These are phyloP conservation scores for Jimgerdemannia lactiflua DNA, from an alignment of 192 early-diverging fungal species.

Conservation along the genomic window DNA sequence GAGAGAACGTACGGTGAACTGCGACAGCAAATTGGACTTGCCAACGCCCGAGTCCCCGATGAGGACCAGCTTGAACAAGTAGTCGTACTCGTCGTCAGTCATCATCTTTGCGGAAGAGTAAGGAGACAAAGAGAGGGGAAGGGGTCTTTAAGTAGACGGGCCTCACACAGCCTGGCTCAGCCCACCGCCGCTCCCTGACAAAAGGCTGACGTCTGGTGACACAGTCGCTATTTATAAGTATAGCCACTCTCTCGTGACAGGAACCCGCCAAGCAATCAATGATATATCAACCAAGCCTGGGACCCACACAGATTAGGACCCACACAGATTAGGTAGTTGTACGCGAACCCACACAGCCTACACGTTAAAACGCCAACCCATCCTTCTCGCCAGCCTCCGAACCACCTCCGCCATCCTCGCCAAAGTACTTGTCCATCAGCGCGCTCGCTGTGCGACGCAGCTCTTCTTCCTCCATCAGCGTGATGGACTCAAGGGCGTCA, in stretches of 20 bases:
- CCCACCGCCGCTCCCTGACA: too few relatives aligned
- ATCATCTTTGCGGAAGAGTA: slow-evolving; percentile 15
- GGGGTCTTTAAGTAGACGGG: not conserved
- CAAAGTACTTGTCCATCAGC: slow-evolving; percentile 60
- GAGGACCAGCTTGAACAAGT: slow-evolving; percentile 62
- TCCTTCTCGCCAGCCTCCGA: too few relatives aligned
- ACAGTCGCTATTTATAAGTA: not conserved
- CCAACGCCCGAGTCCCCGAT: slow-evolving; percentile 62
- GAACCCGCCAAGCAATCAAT: too few relatives aligned
- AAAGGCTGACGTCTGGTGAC: not conserved
- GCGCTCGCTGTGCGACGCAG: slow-evolving; percentile 41
- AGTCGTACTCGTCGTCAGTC: slow-evolving; percentile 55
- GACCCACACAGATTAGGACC: too few relatives aligned
- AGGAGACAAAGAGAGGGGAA: not conserved
- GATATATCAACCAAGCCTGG: too few relatives aligned
- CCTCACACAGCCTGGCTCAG: not conserved
- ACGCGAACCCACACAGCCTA: too few relatives aligned
- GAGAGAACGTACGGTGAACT: slow-evolving; percentile 38
- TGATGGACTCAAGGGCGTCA: slow-evolving; percentile 58
- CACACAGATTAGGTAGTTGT: too few relatives aligned
- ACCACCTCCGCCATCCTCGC: slow-evolving; percentile 40
- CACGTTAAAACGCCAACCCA: too few relatives aligned
- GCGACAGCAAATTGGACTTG: slow-evolving; percentile 49
- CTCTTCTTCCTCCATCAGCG: slow-evolving; percentile 45
- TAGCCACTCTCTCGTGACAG: too few relatives aligned